phyloP scores from a whole-genome alignment of 495 filamentous ascomycete species.

The Aspergillus homomorphus region DNA sequence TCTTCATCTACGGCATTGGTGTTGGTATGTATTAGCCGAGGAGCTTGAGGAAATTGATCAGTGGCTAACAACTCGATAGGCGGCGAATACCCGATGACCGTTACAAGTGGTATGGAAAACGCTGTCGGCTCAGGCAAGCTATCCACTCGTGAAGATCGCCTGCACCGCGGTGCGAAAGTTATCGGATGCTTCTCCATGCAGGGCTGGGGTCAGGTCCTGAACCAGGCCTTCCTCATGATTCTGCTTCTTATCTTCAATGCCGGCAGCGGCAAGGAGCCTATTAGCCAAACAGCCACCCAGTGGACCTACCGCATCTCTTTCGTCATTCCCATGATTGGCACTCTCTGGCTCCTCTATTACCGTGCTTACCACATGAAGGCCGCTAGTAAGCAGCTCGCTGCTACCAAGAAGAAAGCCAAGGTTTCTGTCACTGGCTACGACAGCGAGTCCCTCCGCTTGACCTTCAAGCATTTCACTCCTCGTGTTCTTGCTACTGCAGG shows the following conservation, averaged over 20 bases:
- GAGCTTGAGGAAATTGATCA: not conserved
- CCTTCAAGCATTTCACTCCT: slow-evolving; percentile 73
- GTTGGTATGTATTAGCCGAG: slow-evolving; percentile 60
- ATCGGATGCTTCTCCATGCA: slow-evolving; percentile 94
- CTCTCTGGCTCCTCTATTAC: slow-evolving; percentile 90
- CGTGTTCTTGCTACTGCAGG: slow-evolving; percentile 79
- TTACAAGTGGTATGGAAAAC: slow-evolving; percentile 93
- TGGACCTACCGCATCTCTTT: slow-evolving; percentile 88
- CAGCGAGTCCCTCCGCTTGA: slow-evolving; percentile 66
- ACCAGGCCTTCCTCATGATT: slow-evolving; percentile 81
- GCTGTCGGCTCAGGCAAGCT: slow-evolving; percentile 78
- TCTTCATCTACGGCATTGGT: slow-evolving; percentile 88
- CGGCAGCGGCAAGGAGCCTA: slow-evolving; percentile 66
- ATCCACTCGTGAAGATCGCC: slow-evolving; percentile 82
- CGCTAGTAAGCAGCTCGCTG: slow-evolving; percentile 66
- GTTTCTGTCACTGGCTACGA: slow-evolving; percentile 81
- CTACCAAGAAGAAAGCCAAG: slow-evolving; percentile 71
- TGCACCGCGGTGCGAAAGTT: slow-evolving; percentile 89
- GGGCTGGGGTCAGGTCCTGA: slow-evolving; percentile 91
- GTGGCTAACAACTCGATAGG: slow-evolving; percentile 24
- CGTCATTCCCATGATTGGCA: slow-evolving; percentile 79
- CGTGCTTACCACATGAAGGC: slow-evolving; percentile 83
- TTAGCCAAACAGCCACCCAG: slow-evolving; percentile 65
- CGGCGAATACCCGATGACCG: slow-evolving; percentile 95
- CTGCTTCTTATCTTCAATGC: slow-evolving; percentile 78